Conservation (phyloP, 1,284 basidiomycete species). For the Ganoderma multipileum region DNA sequence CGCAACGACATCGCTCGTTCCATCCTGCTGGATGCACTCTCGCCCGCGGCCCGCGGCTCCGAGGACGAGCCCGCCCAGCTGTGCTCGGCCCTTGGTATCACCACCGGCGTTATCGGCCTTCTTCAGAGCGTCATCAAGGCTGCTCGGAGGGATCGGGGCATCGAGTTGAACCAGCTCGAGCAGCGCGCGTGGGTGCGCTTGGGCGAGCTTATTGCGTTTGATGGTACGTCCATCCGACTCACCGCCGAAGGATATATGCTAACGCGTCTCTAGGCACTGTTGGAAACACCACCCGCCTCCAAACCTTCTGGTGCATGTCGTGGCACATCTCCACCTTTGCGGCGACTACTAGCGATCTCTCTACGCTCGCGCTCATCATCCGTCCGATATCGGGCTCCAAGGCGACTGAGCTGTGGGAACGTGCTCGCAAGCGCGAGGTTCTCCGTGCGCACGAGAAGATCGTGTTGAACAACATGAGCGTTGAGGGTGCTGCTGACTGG, state of each 20-base stretch:
- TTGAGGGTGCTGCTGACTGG: constrained; percentile 54
- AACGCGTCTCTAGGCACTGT: constrained; percentile 35
- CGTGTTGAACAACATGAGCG: constrained; percentile 56
- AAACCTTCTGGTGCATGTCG: constrained; percentile 58
- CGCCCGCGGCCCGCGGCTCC: constrained; percentile 42
- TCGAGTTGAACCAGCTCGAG: constrained; percentile 52
- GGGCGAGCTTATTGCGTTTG: constrained; percentile 57
- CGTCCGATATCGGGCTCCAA: constrained; percentile 49
- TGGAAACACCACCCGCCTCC: constrained; percentile 50
- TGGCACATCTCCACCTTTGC: constrained; percentile 48
- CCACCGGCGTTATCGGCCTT: constrained; percentile 48
- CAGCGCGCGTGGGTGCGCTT: constrained; percentile 60
- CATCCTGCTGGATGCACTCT: constrained; percentile 44
- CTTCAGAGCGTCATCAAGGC: constrained; percentile 43
- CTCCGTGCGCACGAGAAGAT: constrained; percentile 58
- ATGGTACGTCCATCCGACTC: constrained; percentile 35
- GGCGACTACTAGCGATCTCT: constrained; percentile 54
- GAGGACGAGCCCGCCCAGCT: constrained; percentile 47
- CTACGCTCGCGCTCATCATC: constrained; percentile 63
- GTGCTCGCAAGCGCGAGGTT: constrained; percentile 39
- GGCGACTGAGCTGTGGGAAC: constrained; percentile 42
- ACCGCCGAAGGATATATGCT: not conserved
- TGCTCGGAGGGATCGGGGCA: constrained; percentile 39
- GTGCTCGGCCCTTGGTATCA: constrained; percentile 49
- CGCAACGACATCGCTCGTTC: constrained; percentile 32